A percentile compares a stretch with the other conserved stretches of the same genome.
phyloP scores from a whole-genome alignment of 73 alveolate species.

The Paramecium sexaurelia region DNA sequence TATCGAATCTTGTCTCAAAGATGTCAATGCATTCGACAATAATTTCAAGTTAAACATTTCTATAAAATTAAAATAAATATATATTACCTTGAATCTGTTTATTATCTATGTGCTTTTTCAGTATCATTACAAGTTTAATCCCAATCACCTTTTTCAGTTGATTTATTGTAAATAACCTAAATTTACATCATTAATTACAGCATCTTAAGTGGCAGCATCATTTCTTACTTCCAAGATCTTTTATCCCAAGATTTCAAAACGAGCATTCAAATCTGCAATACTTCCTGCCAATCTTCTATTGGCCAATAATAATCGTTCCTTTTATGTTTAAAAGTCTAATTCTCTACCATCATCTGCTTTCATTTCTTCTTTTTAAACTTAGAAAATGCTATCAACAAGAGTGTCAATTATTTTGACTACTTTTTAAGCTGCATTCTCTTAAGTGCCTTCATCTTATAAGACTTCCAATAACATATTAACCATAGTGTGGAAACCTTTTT shows the following conservation, averaged over 20 bases:
- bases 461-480: slow-evolving; percentile 13
- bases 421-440: background rate
- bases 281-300: slow-evolving; percentile 55
- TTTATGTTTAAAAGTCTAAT: slow-evolving; percentile 6
- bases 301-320: slow-evolving; percentile 30
- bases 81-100: background rate
- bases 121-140: slow-evolving; percentile 43
- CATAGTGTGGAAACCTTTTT: slow-evolving; percentile 44
- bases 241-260: background rate
- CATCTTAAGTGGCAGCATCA: background rate
- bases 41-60: background rate
- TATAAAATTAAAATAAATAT: background rate
- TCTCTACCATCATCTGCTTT: slow-evolving; percentile 57
- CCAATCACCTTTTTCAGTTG: slow-evolving; percentile 26
- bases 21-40: slow-evolving; percentile 31
- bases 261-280: slow-evolving; percentile 26
- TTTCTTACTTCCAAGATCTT: slow-evolving; percentile 12
- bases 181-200: background rate
- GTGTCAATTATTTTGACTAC: slow-evolving; percentile 31
- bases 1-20: slow-evolving; percentile 49
- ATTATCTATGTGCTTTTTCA: background rate
- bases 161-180: background rate
- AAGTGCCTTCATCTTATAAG: slow-evolving; percentile 19
- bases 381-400: slow-evolving; percentile 47
- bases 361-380: slow-evolving; percentile 52